Base-by-base conservation (phyloP, 108 stramenopile species). In the Conticribra guillardii region DNA sequence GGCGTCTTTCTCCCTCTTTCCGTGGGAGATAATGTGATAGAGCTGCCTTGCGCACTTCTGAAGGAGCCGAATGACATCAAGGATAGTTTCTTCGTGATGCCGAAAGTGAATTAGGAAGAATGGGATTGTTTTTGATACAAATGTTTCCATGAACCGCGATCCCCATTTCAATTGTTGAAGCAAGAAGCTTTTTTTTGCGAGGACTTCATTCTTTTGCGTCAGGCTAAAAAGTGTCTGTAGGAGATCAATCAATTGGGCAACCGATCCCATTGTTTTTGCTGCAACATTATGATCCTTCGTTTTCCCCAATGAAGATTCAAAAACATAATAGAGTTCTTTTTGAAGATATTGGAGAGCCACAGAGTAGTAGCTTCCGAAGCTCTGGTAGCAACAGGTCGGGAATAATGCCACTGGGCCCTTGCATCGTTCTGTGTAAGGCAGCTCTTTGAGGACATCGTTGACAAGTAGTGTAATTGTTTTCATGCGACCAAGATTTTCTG, bases 1-100 rank as follows among this genome's bases (percentile, higher is more conserved):
- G 0, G 60, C 64, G 32, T 84, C 83, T 46, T 78, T 84, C 27
- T 77, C 80, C 15, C 83, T 51, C 60, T 84, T 84, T 27, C 79
- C 83, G 48, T 73, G 66, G 3, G 80, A 59, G 28, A 71, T 77
- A 14, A 84, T 70, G 41, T 63, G 71, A 62, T 70, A 64, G 52
- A 84, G 33, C 33, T 59, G 65, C 46, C 65, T 53, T 4, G 71
- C 72, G 21, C 41, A 70, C 23, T 33, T 60, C 54, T 81, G 83
- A 16, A 79, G 11, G 17, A 31, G 37, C 45, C 63, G 32, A 30
- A 84, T 84, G n/a, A 71, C 63, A 7, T 52, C 58, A 31, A 81
- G 33, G 26, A 80, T 67, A 22, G 60, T 19, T 4, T 81, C 74
- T 28, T 81, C 48, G 51, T 76, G 61, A 3, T 64, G 23, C 23